Percentiles rank a stretch among this genome's conserved stretches.
Evolutionary conservation across 192 early-diverging fungal genomes (phyloP).

Genomic region (Chytriomyces hyalinus): DNA sequence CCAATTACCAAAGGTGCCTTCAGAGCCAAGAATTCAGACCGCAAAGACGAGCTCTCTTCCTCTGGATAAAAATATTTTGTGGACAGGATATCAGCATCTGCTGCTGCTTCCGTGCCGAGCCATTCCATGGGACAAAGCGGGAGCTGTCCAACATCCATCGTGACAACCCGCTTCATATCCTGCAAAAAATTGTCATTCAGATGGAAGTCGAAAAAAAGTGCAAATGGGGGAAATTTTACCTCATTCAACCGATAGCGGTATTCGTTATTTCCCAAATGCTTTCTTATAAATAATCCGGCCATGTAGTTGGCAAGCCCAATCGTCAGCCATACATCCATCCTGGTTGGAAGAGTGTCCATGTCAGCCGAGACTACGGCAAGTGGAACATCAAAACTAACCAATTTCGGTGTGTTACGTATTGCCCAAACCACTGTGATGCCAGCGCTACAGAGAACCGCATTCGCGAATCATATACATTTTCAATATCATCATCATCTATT

Average conservation of each 20-base stretch:
- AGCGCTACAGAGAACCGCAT: constrained; percentile 70
- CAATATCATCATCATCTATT: constrained; percentile 76
- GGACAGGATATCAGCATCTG: constrained; percentile 44
- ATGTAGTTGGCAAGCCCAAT: constrained; percentile 81
- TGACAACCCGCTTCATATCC: constrained; percentile 83
- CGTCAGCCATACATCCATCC: constrained; percentile 91
- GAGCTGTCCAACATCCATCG: constrained; percentile 84
- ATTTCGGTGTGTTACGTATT: constrained; percentile 64
- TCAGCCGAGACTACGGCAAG: constrained; percentile 37
- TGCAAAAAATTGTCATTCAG: constrained; percentile 38
- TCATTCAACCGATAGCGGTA: constrained; percentile 80
- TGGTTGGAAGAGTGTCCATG: constrained; percentile 37
- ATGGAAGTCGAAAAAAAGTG: neutral
- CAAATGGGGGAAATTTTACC: constrained; percentile 42
- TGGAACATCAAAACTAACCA: constrained; percentile 43
- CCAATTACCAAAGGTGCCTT: constrained; percentile 89
- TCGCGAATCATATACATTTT: constrained; percentile 86
- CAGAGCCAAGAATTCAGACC: constrained; percentile 75
- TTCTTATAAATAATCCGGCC: constrained; percentile 73
- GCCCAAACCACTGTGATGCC: constrained; percentile 95
- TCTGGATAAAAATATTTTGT: constrained; percentile 52
- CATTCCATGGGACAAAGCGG: constrained; percentile 74
- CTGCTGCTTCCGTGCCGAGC: constrained; percentile 11
- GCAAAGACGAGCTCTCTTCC: constrained; percentile 49
- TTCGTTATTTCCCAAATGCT: constrained; percentile 88